Evolutionary conservation across 495 filamentous ascomycete genomes (phyloP), one percentile per base, ranked within the genome.

Genomic region (Penicillium daleae): DNA sequence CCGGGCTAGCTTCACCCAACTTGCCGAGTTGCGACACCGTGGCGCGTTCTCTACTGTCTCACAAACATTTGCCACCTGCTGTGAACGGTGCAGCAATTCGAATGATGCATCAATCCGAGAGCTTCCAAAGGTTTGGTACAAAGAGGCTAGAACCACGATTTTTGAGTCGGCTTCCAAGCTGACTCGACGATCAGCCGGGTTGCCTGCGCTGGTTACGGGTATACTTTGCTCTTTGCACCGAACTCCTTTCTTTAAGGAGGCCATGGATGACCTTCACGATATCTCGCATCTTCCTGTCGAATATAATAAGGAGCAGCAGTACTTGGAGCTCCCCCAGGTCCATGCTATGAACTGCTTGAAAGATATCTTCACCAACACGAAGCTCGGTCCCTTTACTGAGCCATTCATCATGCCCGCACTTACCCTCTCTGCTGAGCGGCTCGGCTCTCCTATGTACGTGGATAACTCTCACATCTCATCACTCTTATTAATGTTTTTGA

Each of bases 21-120:
- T 99, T 3, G 86, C 91, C 0, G 88, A 86, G 44, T 83, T 98
- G 51, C 86, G 95, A 13, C 95, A 99, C 72, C 83, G 95, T 60
- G 95, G 95, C 54, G 95, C 95, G 19, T 98, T 98, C 70, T 93
- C 93, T 0, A 92, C 92, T 6, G 94, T 97, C 4, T 90, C 95
- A 6, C 88, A 90, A 56, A 96, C 92, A 0, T 98, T 97, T 68
- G 81, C 88, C 1, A 83, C 81, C 19, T 94, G 92, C 64, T 97
- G 94, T 69, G 71, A 79, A 26, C 73, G 82, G 12, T 89, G 83
- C 67, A 81, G 77, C 76, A 81, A 75, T 65, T 88, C 68, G 67
- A 74, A 56, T 61, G 82, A 81, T 69, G 75, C 67, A 32, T 79
- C 64, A 26, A 80, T 82, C 10, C 72, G 69, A 44, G 50, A 69